Percentiles rank a stretch among this genome's conserved stretches.
These are phyloP conservation scores for Cercospora nicotianae DNA, from an alignment of 2,329 filamentous ascomycete species.

Conservation along the genomic window DNA sequence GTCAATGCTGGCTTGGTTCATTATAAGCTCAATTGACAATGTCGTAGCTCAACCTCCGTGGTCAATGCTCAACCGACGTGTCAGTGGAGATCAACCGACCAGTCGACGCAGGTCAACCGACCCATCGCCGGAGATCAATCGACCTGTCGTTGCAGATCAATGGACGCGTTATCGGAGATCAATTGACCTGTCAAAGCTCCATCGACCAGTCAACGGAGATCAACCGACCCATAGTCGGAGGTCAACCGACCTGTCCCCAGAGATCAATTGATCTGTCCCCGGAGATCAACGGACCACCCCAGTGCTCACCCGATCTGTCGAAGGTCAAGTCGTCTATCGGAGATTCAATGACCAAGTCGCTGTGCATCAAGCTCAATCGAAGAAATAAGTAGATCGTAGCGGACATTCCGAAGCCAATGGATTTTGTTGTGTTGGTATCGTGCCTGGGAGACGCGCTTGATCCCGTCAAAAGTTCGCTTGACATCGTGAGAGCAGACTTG, in stretches of 20 bases:
- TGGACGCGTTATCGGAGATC: background rate
- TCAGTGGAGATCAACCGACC: background rate
- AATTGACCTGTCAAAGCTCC: background rate
- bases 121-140: background rate
- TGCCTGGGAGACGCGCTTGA: background rate
- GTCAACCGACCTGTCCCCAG: background rate
- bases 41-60: background rate
- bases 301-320: background rate
- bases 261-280: background rate
- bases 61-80: background rate
- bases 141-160: background rate
- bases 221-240: too few species aligned
- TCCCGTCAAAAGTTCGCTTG: background rate
- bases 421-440: background rate
- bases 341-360: background rate
- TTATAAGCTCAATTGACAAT: background rate
- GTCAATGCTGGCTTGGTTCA: background rate
- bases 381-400: too few species aligned
- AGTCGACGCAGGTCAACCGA: background rate
- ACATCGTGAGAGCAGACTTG: background rate
- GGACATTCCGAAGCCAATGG: background rate
- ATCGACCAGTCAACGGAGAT: background rate
- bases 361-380: too few species aligned
- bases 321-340: background rate
- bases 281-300: background rate